Base-by-base conservation (phyloP, 371 early-diverging fungal species). In the Circinella umbellata region DNA sequence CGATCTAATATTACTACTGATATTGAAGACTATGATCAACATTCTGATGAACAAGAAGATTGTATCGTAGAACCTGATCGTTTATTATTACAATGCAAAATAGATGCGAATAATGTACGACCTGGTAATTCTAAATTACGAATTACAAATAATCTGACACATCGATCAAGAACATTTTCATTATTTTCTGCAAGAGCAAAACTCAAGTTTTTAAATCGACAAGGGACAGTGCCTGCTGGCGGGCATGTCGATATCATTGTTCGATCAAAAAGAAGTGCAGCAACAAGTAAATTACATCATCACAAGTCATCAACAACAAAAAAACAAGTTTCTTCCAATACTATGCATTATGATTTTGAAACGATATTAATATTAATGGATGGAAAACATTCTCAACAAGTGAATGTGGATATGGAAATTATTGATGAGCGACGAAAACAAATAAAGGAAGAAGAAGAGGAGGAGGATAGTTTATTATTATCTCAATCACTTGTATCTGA, bases 331-430 rank as follows among this genome's bases (percentile, higher is more conserved):
- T 9, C 6, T 51, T 51, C n/a, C n/a, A 51, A 51, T 13, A n/a
- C 1, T 47, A 15, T 51, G 0, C 15, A 53, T 54, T 8, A 37
- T 4, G 48, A 20, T 36, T 34, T 49, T 7, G 69, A 69, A 55
- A 69, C 63, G 4, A 63, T 69, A 20, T 55, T 69, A 9, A 20
- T 69, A 14, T 42, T 69, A 18, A 54, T 69, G 8, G 64, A 69
- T 42, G 69, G 64, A 14, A 39, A 48, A 47, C 34, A 69, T 46
- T n/a, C 69, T 15, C 62, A 69, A n/a, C 62, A 63, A 9, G 38
- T 69, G 39, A 15, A 27, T 17, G 69, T 69, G 9, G 69, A 69
- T 63, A 69, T 69, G 51, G 67, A 67, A 35, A 18, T 57, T 34
- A 27, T 57, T 17, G 57, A 57, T 34, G 57, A 57, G 14, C 20